Evolutionary conservation across 371 early-diverging fungal genomes (phyloP).

Genomic region (Blyttiomyces sp.): DNA sequence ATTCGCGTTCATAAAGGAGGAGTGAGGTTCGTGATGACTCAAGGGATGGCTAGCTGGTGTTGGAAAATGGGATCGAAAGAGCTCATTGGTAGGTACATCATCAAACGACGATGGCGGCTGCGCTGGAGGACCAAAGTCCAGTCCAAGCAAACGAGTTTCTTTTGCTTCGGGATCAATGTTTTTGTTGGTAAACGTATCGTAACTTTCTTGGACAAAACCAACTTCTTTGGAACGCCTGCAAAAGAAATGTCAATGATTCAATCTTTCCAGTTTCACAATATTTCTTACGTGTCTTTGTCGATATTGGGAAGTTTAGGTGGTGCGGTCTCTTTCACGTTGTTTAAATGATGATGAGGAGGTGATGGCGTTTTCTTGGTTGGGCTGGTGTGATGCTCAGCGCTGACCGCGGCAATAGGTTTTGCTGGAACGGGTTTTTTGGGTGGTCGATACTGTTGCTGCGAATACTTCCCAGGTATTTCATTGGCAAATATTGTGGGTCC

Average conservation of each 20-base stretch:
- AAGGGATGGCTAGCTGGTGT: not conserved
- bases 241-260: not conserved
- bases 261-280: too few relatives aligned
- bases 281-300: too few relatives aligned
- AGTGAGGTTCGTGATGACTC: not conserved
- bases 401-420: too few relatives aligned
- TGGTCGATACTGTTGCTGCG: too few relatives aligned
- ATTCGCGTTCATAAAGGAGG: slow-evolving; percentile 26
- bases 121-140: not conserved
- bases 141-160: not conserved
- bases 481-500: not conserved
- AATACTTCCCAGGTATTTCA: not conserved
- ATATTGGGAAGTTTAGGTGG: too few relatives aligned
- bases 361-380: too few relatives aligned
- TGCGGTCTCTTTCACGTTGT: too few relatives aligned
- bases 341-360: too few relatives aligned
- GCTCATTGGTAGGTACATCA: too few relatives aligned
- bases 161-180: not conserved
- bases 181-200: not conserved
- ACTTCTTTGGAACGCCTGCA: not conserved
- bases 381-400: too few relatives aligned
- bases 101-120: too few relatives aligned
- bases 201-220: not conserved
- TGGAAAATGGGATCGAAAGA: not conserved
- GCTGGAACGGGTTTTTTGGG: too few relatives aligned